These are phyloP conservation scores for Trichoderma brevicompactum DNA, from an alignment of 2,329 filamentous ascomycete species.

Conservation along the genomic window DNA sequence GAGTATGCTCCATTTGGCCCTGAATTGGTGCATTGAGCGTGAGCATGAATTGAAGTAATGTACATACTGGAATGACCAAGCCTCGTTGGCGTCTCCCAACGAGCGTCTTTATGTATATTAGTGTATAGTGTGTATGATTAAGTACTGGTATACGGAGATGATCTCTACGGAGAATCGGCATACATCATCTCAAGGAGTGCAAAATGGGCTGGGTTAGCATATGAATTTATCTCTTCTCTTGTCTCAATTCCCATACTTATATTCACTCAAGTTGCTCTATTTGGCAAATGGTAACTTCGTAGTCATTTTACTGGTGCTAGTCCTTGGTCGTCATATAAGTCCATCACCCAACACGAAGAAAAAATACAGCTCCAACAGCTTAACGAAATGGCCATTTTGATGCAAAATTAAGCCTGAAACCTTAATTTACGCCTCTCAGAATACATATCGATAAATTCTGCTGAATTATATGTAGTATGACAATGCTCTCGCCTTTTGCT, in stretches of 20 bases:
- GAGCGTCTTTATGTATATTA: conserved; percentile 2
- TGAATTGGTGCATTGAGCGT: neutral
- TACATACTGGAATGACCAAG: neutral
- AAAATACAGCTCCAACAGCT: too few relatives aligned
- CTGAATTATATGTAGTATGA: neutral
- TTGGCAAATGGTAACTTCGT: too few relatives aligned
- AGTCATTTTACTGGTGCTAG: too few relatives aligned
- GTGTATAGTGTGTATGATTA: conserved; percentile 17
- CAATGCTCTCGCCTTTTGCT: neutral
- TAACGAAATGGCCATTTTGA: too few relatives aligned
- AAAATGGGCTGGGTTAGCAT: neutral
- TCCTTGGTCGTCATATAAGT: too few relatives aligned
- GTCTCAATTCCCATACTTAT: neutral
- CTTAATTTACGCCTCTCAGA: neutral
- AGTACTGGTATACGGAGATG: neutral
- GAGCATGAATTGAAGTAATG: neutral
- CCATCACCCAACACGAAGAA: too few relatives aligned
- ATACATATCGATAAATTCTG: neutral
- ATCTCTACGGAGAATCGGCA: too few relatives aligned
- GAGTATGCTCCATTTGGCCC: neutral
- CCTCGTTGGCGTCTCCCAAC: neutral
- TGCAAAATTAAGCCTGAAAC: neutral
- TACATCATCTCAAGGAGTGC: neutral
- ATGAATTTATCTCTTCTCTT: neutral
- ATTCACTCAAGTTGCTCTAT: too few relatives aligned